These are phyloP conservation scores for Priceomyces fermenticarens DNA, from an alignment of 805 yeast species.

Conservation along the genomic window DNA sequence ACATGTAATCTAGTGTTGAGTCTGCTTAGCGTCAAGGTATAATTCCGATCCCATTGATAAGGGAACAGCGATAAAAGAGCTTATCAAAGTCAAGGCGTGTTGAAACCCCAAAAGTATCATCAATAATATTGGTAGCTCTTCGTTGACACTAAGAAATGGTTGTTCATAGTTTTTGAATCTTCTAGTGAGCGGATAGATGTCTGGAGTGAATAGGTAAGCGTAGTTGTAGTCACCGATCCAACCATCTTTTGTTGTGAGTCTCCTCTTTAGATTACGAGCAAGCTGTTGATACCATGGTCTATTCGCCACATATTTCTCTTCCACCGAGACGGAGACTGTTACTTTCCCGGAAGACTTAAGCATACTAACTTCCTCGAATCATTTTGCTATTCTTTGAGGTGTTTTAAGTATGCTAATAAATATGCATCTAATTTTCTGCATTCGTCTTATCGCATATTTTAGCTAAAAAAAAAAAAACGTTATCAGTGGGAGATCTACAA, in stretches of 20 bases:
- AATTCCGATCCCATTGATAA: conserved; percentile 1
- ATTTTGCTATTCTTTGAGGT: no score
- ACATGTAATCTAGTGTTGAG: conserved; percentile 4
- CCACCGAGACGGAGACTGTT: no score
- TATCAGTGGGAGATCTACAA: no score
- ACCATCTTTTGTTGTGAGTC: conserved; percentile 1
- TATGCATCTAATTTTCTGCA: no score
- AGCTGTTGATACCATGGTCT: no score
- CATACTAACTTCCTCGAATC: no score
- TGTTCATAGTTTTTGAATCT: not conserved
- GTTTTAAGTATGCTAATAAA: no score
- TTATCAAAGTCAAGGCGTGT: conserved; percentile 4
- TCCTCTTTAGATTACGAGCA: not conserved
- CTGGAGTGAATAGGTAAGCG: not conserved
- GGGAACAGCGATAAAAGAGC: conserved; percentile 2
- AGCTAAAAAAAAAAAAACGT: no score
- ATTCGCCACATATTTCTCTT: no score
- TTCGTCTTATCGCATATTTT: no score
- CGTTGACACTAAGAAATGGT: conserved; percentile 3
- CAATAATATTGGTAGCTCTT: conserved; percentile 1
- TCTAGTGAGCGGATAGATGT: conserved; percentile 2
- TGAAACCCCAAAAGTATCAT: conserved; percentile 3
- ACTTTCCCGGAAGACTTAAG: no score
- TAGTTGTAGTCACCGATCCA: conserved; percentile 1
- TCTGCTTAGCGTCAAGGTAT: not conserved